A percentile compares a stretch with the other conserved stretches of the same genome.
Evolutionary conservation across 1,284 basidiomycete genomes (phyloP).

Genomic region (Puccinia polysora): DNA sequence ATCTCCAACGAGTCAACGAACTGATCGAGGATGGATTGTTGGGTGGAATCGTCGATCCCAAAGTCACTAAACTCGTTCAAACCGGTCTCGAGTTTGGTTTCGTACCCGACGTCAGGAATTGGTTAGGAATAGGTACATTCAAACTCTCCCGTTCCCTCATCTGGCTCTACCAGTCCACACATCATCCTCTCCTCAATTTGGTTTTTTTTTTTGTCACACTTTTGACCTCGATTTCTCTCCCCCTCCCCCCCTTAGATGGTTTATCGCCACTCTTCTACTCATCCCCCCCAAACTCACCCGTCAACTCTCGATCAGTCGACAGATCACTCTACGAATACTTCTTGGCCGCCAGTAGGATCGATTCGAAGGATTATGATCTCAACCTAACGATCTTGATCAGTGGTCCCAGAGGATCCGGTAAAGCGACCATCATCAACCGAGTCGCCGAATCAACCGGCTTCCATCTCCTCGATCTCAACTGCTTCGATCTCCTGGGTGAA

Average conservation of each 20-base stretch:
- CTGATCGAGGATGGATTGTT: constrained; percentile 61
- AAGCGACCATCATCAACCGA: constrained; percentile 61
- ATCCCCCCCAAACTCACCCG: background rate
- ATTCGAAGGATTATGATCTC: constrained; percentile 62
- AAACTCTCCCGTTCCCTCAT: no score
- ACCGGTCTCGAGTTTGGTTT: constrained; percentile 68
- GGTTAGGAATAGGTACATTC: constrained; percentile 59
- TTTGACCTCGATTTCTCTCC: no score
- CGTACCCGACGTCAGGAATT: constrained; percentile 62
- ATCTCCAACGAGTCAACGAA: constrained; percentile 46
- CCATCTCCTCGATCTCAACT: constrained; percentile 67
- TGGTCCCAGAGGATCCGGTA: constrained; percentile 70
- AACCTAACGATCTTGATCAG: constrained; percentile 67
- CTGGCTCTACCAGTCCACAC: no score
- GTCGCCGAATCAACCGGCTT: constrained; percentile 67
- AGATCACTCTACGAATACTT: constrained; percentile 48
- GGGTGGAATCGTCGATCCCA: constrained; percentile 78
- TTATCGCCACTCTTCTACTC: constrained; percentile 27
- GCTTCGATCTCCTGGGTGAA: constrained; percentile 78
- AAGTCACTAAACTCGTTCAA: constrained; percentile 70
- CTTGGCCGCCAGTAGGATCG: constrained; percentile 60
- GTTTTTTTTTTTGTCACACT: no score
- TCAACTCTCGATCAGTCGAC: constrained; percentile 32
- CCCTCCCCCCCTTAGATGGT: constrained; percentile 30
- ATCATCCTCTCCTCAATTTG: no score